These are phyloP conservation scores for Didymellaceae sp. DNA, from an alignment of 2,329 filamentous ascomycete genomes.

Conservation along the genomic window DNA sequence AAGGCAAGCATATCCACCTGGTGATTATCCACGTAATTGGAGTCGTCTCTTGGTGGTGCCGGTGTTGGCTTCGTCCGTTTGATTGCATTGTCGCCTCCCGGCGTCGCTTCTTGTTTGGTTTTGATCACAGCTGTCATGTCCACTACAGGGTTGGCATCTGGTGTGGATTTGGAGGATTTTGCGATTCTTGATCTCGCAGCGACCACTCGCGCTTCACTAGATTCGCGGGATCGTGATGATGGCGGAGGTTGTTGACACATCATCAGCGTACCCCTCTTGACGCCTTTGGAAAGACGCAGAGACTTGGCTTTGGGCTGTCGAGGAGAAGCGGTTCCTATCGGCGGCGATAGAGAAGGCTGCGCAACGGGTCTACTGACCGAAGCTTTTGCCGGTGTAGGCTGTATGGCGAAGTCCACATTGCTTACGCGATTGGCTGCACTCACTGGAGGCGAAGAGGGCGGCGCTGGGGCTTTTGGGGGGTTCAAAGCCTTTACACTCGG, in stretches of 20 bases:
- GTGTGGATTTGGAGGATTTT: not conserved
- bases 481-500: conserved; percentile 29
- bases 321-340: conserved; percentile 22
- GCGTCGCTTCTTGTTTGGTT: conserved; percentile 15
- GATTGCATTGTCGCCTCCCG: not conserved
- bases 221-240: conserved; percentile 12
- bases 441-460: conserved; percentile 47
- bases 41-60: conserved; percentile 12
- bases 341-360: conserved; percentile 9
- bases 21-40: conserved; percentile 28
- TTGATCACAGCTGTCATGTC: not conserved
- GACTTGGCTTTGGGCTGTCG: conserved; percentile 41
- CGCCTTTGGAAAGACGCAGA: conserved; percentile 48
- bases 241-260: conserved; percentile 50
- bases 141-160: not conserved
- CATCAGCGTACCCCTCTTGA: conserved; percentile 51
- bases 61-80: conserved; percentile 9
- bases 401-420: conserved; percentile 40
- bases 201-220: conserved; percentile 7
- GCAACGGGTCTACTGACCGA: not conserved
- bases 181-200: not conserved
- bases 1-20: conserved; percentile 36
- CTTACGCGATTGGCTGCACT: conserved; percentile 46
- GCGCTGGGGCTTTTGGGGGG: conserved; percentile 33
- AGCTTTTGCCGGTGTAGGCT: conserved; percentile 14